Base-by-base conservation (phyloP, 352 stramenopile species). In the Phytophthora boehmeriae region DNA sequence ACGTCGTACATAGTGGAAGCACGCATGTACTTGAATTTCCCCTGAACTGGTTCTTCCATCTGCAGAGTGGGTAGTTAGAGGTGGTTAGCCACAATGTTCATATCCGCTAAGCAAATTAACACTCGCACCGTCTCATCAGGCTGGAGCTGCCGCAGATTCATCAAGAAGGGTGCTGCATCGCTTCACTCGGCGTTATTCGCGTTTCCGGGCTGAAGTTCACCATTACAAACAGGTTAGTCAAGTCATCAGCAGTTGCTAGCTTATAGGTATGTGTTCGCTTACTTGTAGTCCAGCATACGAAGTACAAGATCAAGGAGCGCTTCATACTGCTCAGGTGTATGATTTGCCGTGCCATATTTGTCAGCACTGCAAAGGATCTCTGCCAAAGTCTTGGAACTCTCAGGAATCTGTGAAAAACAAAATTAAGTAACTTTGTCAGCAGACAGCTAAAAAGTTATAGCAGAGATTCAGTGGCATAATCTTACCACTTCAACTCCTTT, bases 211-310 rank as follows among this genome's bases (percentile, higher is more conserved):
- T 94, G 51, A 38, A 54, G 1, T 41, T 30, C 39, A 46, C 13
- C 4, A 59, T 27, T 0, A 28, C 39, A 63, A 4, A 39, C 5
- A 11, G 25, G 30, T 62, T 47, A 59, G 35, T 48, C 46, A 46
- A 9, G 30, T 28, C 14, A 2, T 32, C 13, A 9, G 39, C 30
- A 6, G n/a, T 8, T 23, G 10, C 13, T 22, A 32, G 13, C 36
- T 27, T 45, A 5, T 0, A 45, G 39, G 35, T 2, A 1, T 27
- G 1, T 48, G n/a, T 16, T 0, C 34, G 85, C 87, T 23, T 86
- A 96, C 87, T 98, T 88, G 65, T 93, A 98, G n/a, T 97, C 80
- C 16, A 99, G 78, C 96, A 99, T 99, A 30, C 84, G 75, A 61
- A 93, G 77, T 10, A 99, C 73, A 10, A 99, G 75, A 70, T 98